phyloP scores from a whole-genome alignment of 352 stramenopile genomes.

The Pythium periplocum region DNA sequence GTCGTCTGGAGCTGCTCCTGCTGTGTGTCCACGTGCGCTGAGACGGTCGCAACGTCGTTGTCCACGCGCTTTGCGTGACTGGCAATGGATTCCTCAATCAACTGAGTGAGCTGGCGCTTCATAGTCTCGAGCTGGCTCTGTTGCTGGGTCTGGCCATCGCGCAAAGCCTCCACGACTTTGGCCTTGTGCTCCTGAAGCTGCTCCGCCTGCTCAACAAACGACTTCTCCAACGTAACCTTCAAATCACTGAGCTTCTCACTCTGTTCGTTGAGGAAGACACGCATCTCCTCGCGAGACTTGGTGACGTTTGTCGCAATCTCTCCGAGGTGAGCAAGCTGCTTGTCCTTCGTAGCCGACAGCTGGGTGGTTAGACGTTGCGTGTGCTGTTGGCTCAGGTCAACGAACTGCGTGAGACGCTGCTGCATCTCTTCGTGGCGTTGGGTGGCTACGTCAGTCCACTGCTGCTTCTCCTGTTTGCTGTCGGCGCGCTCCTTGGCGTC shows the following conservation, averaged over 20 bases:
- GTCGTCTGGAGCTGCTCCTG: conserved; percentile 13
- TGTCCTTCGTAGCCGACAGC: conserved; percentile 8
- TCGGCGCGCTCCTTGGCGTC: conserved; percentile 2
- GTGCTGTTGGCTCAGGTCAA: conserved; percentile 15
- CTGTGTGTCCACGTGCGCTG: conserved; percentile 14
- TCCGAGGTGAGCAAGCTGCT: conserved; percentile 11
- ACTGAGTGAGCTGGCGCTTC: conserved; percentile 18
- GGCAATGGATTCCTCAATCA: conserved; percentile 20
- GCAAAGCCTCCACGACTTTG: conserved; percentile 15
- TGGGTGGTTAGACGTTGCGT: conserved; percentile 10
- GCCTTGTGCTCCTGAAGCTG: conserved; percentile 18
- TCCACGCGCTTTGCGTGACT: conserved; percentile 15
- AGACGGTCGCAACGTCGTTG: conserved; percentile 16
- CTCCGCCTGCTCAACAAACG: conserved; percentile 16
- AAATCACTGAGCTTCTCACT: conserved; percentile 16
- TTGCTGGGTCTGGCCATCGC: conserved; percentile 18
- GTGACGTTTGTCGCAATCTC: conserved; percentile 17
- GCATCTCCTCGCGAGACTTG: conserved; percentile 21
- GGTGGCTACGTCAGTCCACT: conserved; percentile 2
- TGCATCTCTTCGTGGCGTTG: conserved; percentile 11
- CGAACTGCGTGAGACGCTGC: conserved; percentile 13
- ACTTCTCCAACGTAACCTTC: conserved; percentile 12
- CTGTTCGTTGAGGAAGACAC: conserved; percentile 21
- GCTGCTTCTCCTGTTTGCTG: conserved; percentile 2
- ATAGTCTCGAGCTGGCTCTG: conserved; percentile 15